Evolutionary conservation across 2,329 filamentous ascomycete species (phyloP), one percentile per base, ranked within the genome.

Genomic region (Fusarium anguioides): DNA sequence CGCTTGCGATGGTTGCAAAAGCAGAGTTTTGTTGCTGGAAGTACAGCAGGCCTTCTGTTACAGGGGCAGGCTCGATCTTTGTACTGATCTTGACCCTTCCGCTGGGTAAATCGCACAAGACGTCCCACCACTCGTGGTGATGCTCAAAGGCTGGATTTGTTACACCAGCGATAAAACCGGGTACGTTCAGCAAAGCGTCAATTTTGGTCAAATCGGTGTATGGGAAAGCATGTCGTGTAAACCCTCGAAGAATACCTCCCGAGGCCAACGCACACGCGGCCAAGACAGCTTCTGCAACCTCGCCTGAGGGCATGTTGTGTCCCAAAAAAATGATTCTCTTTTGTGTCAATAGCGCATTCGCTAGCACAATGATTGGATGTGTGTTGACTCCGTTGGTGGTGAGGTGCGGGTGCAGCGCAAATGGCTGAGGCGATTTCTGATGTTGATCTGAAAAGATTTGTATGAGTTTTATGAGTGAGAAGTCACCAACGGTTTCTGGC

Each of bases 141-240:
- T 94, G 89, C 64, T 95, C 94, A 76, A 99, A 99, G 0, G 94
- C 95, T 8, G 96, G 96, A 75, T 99, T 99, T 2, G 95, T 99
- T 37, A 99, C 96, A 57, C 96, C 96, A 4, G 96, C 96, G 72
- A 99, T 97, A 79, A 99, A 99, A 4, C 96, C 96, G 8, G 96
- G 95, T 0, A 99, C 96, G 73, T 96, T 95, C 45, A 99, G 85
- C 12, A 99, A 86, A 76, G 98, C 96, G 70, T 99, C 96, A 60
- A 99, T 94, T 80, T 99, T 99, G 67, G 94, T 97, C 40, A 99
- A 84, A 80, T 99, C 96, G 2, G 96, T 99, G 75, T 99, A 99
- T 4, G 96, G 96, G 75, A 99, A 99, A 1, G 96, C 96, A 79
- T 98, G 93, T 18, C 96, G 88, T 10, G 95, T 97, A 79, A 99